These are phyloP conservation scores for Dianthus caryophyllus DNA, from an alignment of 148 eudicot species.

Conservation along the genomic window DNA sequence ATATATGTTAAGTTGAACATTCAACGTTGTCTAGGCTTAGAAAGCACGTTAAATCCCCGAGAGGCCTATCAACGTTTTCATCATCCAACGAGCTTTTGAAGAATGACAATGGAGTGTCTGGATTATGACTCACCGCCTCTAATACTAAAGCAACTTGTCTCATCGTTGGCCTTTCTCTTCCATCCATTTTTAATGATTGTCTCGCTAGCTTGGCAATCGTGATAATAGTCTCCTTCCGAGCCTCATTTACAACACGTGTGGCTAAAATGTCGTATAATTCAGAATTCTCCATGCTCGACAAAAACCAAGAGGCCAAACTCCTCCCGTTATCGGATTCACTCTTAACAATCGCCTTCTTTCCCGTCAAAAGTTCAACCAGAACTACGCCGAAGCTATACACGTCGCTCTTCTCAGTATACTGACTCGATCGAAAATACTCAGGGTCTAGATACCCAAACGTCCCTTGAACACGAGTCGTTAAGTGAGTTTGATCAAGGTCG, in stretches of 20 bases:
- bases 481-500: slow-evolving; percentile 25
- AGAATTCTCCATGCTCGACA: slow-evolving; percentile 17
- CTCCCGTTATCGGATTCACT: slow-evolving; percentile 9
- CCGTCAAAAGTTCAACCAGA: slow-evolving; percentile 23
- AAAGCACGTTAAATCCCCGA: no score
- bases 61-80: not conserved
- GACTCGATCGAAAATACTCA: slow-evolving; percentile 21
- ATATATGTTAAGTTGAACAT: no score
- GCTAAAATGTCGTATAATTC: slow-evolving; percentile 18
- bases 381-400: slow-evolving; percentile 25
- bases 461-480: slow-evolving; percentile 29
- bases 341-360: slow-evolving; percentile 11
- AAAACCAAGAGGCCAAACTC: slow-evolving; percentile 20
- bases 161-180: slow-evolving; percentile 32
- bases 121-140: slow-evolving; percentile 12
- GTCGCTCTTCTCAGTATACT: slow-evolving; percentile 23
- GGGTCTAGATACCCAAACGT: slow-evolving; percentile 32
- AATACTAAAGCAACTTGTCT: slow-evolving; percentile 19
- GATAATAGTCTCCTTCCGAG: not conserved
- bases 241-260: slow-evolving; percentile 16
- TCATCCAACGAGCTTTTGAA: not conserved
- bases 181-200: slow-evolving; percentile 22
- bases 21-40: not conserved
- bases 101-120: not conserved
- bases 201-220: slow-evolving; percentile 23